Evolutionary conservation across 306 rosid genomes (phyloP).

Genomic region (Casuarina cunninghamiana): DNA sequence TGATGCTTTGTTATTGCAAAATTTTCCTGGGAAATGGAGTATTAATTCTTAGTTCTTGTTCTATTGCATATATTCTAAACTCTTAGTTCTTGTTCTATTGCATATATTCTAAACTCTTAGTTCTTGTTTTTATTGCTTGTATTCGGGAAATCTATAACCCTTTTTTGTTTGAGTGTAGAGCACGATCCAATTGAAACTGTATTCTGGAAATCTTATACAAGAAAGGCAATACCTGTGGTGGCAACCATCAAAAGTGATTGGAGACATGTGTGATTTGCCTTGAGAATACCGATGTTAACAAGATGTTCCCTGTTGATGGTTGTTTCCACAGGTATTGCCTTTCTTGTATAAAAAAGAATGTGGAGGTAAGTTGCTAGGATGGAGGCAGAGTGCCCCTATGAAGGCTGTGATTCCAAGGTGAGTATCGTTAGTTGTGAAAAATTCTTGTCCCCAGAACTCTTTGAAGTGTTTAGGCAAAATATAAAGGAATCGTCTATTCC

Average conservation of each 20-base stretch:
- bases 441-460: constrained; percentile 40
- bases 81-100: too few relatives aligned
- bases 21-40: too few relatives aligned
- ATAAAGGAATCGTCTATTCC: constrained; percentile 54
- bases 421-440: constrained; percentile 39
- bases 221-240: background rate
- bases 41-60: too few relatives aligned
- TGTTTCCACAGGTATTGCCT: constrained; percentile 57
- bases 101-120: background rate
- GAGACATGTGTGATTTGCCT: constrained; percentile 53
- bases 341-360: constrained; percentile 58
- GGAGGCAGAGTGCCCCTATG: constrained; percentile 54
- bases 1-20: background rate
- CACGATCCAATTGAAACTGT: background rate
- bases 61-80: background rate
- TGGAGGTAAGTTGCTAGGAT: constrained; percentile 51
- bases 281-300: constrained; percentile 38
- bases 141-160: too few relatives aligned
- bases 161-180: background rate
- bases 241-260: constrained; percentile 16
- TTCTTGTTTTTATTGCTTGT: background rate
- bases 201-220: background rate
- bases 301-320: constrained; percentile 46
- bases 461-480: constrained; percentile 36
- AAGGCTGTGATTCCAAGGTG: constrained; percentile 45